Conservation (phyloP, 495 filamentous ascomycete species). For the Aspergillus sparsus region DNA sequence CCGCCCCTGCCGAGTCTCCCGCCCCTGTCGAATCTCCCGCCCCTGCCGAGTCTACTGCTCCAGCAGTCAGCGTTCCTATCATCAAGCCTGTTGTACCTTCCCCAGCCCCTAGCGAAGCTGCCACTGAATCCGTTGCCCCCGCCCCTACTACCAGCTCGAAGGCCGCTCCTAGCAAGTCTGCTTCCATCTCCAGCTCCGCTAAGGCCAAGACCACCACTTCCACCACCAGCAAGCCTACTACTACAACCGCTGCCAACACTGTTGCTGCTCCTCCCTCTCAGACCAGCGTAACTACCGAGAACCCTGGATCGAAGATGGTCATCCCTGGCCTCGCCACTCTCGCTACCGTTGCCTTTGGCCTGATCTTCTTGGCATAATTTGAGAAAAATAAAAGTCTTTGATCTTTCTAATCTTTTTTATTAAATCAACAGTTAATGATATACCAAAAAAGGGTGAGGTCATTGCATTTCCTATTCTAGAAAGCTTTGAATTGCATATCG, state of each 20-base stretch:
- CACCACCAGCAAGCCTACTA: not conserved
- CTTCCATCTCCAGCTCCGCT: constrained; percentile 15
- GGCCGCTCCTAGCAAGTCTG: constrained; percentile 11
- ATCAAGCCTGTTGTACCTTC: constrained; percentile 1
- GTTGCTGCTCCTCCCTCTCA: constrained; percentile 27
- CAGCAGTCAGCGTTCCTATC: constrained; percentile 9
- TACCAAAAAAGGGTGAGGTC: not conserved
- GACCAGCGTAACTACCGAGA: constrained; percentile 28
- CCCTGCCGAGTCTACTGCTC: not conserved
- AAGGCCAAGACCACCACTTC: constrained; percentile 14
- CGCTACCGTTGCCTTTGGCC: constrained; percentile 29
- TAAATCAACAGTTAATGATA: not conserved
- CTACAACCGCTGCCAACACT: not conserved
- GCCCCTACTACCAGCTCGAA: constrained; percentile 13
- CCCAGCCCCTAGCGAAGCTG: constrained; percentile 1
- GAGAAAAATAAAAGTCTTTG: not conserved
- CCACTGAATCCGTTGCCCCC: constrained; percentile 6
- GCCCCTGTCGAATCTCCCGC: constrained; percentile 10
- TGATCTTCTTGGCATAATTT: constrained; percentile 23
- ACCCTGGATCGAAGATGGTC: constrained; percentile 35
- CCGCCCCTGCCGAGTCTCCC: not conserved
- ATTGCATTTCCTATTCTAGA: not conserved
- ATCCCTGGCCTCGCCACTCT: constrained; percentile 32
- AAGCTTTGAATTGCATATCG: too few species aligned
- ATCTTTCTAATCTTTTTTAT: not conserved